Evolutionary conservation across 805 yeast genomes (phyloP), one percentile per base, ranked within the genome.

Genomic region (Saturnispora saitoi): DNA sequence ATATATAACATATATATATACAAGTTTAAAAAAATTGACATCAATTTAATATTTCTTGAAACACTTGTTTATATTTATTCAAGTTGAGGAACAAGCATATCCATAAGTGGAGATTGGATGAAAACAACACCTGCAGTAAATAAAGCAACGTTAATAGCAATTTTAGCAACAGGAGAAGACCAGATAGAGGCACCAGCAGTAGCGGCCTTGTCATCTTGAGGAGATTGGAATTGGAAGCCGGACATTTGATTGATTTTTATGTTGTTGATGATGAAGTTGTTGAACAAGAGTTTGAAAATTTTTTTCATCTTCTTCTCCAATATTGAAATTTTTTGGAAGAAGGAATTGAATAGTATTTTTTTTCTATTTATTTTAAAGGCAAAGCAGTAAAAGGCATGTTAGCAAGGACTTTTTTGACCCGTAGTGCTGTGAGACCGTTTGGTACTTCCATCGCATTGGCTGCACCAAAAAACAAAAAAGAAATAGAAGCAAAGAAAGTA

Each of bases 21-120:
- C 44, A 41, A 38, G 30, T 34, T 32, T 34, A 15, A 9, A 34
- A 45, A 19, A 37, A 22, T 15, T 14, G 39, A 14, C 20, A 20
- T 24, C 22, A 38, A 10, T 28, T 10, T 17, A 2, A 24, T 9
- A 9, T 24, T 24, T 24, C 5, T 24, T 15, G 11, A 9, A 15
- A 26, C 28, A 26, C 30, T 29, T 30, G 8, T 7, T 14, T 24
- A 1, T 6, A 17, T 32, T 41, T 56, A 61, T 53, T 58, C 64
- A 41, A 67, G 57, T 56, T 84, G 91, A 46, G 93, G 93, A 58
- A 83, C 89, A 69, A 85, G 69, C 78, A 82, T 77, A 50, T 84
- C 91, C 86, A 83, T 82, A 59, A 83, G 67, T 56, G 90, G 83
- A 43, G 89, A 81, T 70, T 82, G 87, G 57, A 86, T 77, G 65